These are phyloP conservation scores for Leptodermis oblonga DNA, from an alignment of 257 asterid genomes.

Conservation along the genomic window DNA sequence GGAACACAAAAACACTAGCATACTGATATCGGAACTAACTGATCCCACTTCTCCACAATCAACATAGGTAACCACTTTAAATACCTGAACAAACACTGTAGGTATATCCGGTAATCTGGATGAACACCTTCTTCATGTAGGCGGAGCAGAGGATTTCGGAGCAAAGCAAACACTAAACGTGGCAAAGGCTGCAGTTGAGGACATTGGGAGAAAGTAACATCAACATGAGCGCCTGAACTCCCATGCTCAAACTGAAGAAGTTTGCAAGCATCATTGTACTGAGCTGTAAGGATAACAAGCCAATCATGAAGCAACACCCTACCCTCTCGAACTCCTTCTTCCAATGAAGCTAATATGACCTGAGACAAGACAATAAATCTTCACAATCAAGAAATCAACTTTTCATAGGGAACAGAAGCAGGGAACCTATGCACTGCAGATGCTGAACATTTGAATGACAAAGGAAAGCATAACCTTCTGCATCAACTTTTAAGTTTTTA, in stretches of 20 bases:
- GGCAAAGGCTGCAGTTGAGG: constrained; percentile 90
- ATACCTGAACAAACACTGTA: constrained; percentile 98
- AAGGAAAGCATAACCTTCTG: background rate
- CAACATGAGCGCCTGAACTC: constrained; percentile 48
- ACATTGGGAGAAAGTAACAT: constrained; percentile 89
- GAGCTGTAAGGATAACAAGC: constrained; percentile 95
- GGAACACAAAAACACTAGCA: background rate
- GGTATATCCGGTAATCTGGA: constrained; percentile 93
- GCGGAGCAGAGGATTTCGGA: constrained; percentile 92
- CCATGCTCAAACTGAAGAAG: constrained; percentile 63
- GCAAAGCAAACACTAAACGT: constrained; percentile 88
- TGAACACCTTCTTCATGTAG: constrained; percentile 99
- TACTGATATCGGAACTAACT: background rate
- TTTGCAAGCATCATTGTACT: constrained; percentile 77
- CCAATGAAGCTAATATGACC: constrained; percentile 90
- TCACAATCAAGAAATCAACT: constrained; percentile 6
- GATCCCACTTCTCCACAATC: background rate
- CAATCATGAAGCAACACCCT: constrained; percentile 90
- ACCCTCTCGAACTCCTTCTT: constrained; percentile 93
- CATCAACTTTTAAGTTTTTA: background rate
- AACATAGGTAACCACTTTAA: background rate
- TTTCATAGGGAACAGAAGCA: background rate
- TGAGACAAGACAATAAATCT: constrained; percentile 31
- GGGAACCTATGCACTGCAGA: background rate
- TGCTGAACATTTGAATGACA: constrained; percentile 2